Evolutionary conservation across 345 rosid genomes (phyloP), one percentile per base, ranked within the genome.

Genomic region (Arabidopsis thaliana): DNA sequence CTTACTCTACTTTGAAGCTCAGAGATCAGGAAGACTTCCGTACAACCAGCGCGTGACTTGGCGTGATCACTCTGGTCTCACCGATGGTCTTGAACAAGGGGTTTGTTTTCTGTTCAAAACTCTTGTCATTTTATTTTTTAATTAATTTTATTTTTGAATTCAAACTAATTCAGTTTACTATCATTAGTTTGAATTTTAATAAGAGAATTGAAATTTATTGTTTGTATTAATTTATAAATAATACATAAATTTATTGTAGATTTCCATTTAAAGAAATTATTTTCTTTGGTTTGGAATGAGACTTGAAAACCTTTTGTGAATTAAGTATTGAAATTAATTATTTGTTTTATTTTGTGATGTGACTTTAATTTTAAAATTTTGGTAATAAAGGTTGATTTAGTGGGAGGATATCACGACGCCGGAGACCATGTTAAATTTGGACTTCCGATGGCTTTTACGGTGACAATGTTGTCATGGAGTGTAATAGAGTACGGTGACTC

Each of bases 381-480:
- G 30, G 32, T 50, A 38, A 23, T 24, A 24, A 34, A 94, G 98
- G 98, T 87, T 77, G 98, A 94, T 73, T 84, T 94, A 82, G 97
- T 94, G 4, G 98, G 98, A 72, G 98, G 98, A 4, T 94, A 94
- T 76, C 89, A 91, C 22, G 98, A 94, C 20, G 98, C 97, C 14
- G 98, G 97, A 2, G 98, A 94, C 81, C 93, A 94, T 65, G 96
- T 94, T 3, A 94, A 94, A 71, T 94, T 94, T 34, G 97, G 98
- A 9, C 86, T 94, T 49, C 97, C 98, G 53, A 94, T 94, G 97
- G 97, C 97, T 2, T 94, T 94, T 66, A 94, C 98, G 4, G 85
- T 94, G 20, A 91, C 98, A 4, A 91, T 94, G 92, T 84, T 94
- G 44, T 90, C 96, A 0, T 94, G 98, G 98, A 79, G 95, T 67